Conservation (phyloP, 257 asterid species). For the Coffea eugenioides region DNA sequence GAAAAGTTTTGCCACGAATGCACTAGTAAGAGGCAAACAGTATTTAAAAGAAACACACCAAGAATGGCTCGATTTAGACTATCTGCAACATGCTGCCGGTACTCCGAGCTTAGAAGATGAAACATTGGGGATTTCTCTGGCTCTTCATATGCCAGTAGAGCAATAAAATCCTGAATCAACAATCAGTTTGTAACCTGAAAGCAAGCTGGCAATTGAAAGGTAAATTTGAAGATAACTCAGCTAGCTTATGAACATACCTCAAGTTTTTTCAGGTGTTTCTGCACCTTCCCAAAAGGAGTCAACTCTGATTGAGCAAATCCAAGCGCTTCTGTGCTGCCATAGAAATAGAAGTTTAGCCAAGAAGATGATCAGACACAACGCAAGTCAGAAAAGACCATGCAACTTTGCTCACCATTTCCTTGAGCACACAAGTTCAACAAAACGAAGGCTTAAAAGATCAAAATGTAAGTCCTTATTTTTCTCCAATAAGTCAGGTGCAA, state of each 20-base stretch:
- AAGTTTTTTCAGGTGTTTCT: slow-evolving; percentile 67
- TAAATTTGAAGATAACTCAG: slow-evolving; percentile 1
- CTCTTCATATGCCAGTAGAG: slow-evolving; percentile 87
- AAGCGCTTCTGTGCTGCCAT: slow-evolving; percentile 88
- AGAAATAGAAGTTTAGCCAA: slow-evolving; percentile 17
- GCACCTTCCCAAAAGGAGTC: slow-evolving; percentile 75
- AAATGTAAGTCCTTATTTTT: slow-evolving; percentile 75
- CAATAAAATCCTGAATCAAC: slow-evolving; percentile 66
- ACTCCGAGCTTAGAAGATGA: slow-evolving; percentile 74
- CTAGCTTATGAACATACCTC: slow-evolving; percentile 48
- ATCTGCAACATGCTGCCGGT: slow-evolving; percentile 78
- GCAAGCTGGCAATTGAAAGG: slow-evolving; percentile 15
- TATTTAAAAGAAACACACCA: slow-evolving; percentile 38
- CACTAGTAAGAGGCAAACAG: not conserved
- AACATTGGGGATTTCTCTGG: slow-evolving; percentile 94
- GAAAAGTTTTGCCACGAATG: not conserved
- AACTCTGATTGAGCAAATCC: slow-evolving; percentile 76
- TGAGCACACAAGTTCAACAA: slow-evolving; percentile 70
- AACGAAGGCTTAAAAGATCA: slow-evolving; percentile 86
- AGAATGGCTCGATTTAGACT: slow-evolving; percentile 82
- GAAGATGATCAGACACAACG: not conserved
- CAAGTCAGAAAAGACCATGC: not conserved
- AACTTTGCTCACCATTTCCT: slow-evolving; percentile 57
- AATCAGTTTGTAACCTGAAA: slow-evolving; percentile 4
- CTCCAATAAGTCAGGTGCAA: slow-evolving; percentile 71